These are phyloP conservation scores for Colletotrichum gloeosporioides DNA, from an alignment of 2,329 filamentous ascomycete genomes.

Conservation along the genomic window DNA sequence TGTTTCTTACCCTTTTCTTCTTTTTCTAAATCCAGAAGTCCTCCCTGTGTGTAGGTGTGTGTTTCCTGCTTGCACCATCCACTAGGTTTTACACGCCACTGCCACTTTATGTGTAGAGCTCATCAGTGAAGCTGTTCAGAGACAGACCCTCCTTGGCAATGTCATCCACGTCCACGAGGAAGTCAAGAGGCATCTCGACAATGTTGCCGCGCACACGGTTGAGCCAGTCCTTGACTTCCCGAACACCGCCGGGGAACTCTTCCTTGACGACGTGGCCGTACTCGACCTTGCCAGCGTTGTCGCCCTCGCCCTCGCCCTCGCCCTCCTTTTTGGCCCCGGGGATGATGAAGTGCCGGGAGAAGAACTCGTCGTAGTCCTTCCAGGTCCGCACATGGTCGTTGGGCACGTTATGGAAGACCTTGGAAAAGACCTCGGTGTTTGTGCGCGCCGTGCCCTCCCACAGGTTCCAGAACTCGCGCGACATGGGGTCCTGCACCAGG, in stretches of 20 bases:
- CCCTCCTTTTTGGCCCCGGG: conserved; percentile 45
- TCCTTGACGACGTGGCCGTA: conserved; percentile 89
- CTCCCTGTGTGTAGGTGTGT: neutral
- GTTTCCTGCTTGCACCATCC: neutral
- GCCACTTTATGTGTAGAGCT: conserved; percentile 66
- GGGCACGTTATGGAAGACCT: conserved; percentile 82
- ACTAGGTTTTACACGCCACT: neutral
- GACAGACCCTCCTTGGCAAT: conserved; percentile 82
- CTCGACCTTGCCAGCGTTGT: conserved; percentile 64
- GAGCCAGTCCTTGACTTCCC: conserved; percentile 75
- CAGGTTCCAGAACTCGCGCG: conserved; percentile 68
- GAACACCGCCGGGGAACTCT: conserved; percentile 75
- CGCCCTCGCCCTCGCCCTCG: conserved; percentile 37
- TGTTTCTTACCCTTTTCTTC: neutral
- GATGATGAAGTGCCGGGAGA: conserved; percentile 68
- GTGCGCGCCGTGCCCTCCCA: conserved; percentile 76
- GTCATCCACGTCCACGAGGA: conserved; percentile 81
- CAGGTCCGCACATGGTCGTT: conserved; percentile 72
- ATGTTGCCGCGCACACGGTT: conserved; percentile 71
- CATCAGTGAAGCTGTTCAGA: conserved; percentile 74
- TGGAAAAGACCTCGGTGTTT: conserved; percentile 83
- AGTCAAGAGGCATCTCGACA: conserved; percentile 91
- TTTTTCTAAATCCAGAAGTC: neutral
- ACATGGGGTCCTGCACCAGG: conserved; percentile 77
- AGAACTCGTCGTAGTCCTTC: conserved; percentile 77